phyloP scores from a whole-genome alignment of 1,284 basidiomycete genomes.

The Pisolithus thermaeus region DNA sequence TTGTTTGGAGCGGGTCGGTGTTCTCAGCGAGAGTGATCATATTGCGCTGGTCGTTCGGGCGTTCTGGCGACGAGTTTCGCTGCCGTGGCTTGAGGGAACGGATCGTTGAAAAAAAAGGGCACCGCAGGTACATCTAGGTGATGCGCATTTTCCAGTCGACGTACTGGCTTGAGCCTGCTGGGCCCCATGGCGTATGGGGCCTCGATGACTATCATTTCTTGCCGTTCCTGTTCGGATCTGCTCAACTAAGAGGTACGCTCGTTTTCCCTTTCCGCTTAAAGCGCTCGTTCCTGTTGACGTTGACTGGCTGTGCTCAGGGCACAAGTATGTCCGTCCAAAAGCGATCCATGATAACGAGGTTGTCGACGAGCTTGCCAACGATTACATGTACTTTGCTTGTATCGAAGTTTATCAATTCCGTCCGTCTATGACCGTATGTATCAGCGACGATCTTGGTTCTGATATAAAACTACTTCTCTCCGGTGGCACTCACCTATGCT shows the following conservation, averaged over 20 bases:
- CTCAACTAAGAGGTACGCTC: conserved; percentile 66
- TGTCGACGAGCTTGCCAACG: conserved; percentile 86
- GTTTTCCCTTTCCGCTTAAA: conserved; percentile 8
- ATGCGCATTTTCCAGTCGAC: conserved; percentile 90
- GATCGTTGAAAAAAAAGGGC: neutral
- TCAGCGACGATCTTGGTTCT: neutral
- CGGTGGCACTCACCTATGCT: conserved; percentile 99
- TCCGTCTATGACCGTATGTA: conserved; percentile 32
- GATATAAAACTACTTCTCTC: conserved; percentile 81
- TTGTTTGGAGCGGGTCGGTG: conserved; percentile 72
- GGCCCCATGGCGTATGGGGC: conserved; percentile 98
- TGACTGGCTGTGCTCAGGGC: conserved; percentile 43
- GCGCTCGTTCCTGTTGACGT: neutral
- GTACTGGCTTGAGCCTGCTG: conserved; percentile 98
- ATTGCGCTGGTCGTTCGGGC: conserved; percentile 77
- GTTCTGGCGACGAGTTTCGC: conserved; percentile 76
- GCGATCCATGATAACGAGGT: conserved; percentile 90
- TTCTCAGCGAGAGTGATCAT: conserved; percentile 66
- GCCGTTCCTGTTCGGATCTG: conserved; percentile 88
- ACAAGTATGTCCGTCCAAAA: conserved; percentile 88
- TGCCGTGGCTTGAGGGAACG: neutral
- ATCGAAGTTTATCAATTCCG: conserved; percentile 94
- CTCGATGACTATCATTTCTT: conserved; percentile 98
- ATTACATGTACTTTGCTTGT: conserved; percentile 98
- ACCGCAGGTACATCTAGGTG: conserved; percentile 71